Conservation (phyloP, 2,329 filamentous ascomycete species). For the Fusarium irregulare region DNA sequence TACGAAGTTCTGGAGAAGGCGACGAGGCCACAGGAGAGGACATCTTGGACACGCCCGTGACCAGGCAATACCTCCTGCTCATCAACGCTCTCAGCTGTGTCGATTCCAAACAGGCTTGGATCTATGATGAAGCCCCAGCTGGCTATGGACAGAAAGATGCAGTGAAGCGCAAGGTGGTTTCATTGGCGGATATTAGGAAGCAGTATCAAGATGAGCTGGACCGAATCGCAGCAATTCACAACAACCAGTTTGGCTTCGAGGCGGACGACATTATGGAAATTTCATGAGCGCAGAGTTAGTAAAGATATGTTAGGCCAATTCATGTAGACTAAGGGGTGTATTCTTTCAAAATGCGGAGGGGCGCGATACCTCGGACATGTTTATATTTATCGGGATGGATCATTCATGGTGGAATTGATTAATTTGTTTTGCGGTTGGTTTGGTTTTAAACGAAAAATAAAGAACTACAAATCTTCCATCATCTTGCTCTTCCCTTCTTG, state of each 20-base stretch:
- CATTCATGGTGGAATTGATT: conserved; percentile 43
- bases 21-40: conserved; percentile 67
- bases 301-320: conserved; percentile 14
- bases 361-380: conserved; percentile 49
- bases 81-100: conserved; percentile 95
- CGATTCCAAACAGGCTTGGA: conserved; percentile 82
- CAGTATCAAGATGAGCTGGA: conserved; percentile 93
- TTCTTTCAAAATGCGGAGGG: conserved; percentile 41
- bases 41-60: conserved; percentile 71
- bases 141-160: conserved; percentile 38
- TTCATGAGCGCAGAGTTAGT: conserved; percentile 47
- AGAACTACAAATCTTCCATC: conserved; percentile 43
- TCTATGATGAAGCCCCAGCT: conserved; percentile 61
- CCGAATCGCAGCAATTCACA: conserved; percentile 85
- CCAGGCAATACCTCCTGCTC: conserved; percentile 85
- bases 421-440: conserved; percentile 38
- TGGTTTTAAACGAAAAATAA: conserved; percentile 34
- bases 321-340: conserved; percentile 46
- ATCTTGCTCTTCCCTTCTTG: conserved; percentile 43
- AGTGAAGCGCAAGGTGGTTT: conserved; percentile 80
- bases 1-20: conserved; percentile 68
- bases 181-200: conserved; percentile 84
- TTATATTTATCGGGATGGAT: conserved; percentile 38
- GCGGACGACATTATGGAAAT: conserved; percentile 67
- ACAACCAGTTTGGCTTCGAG: conserved; percentile 86